Evolutionary conservation across 345 rosid genomes (phyloP), one percentile per base, ranked within the genome.

Genomic region (Citrus maxima): DNA sequence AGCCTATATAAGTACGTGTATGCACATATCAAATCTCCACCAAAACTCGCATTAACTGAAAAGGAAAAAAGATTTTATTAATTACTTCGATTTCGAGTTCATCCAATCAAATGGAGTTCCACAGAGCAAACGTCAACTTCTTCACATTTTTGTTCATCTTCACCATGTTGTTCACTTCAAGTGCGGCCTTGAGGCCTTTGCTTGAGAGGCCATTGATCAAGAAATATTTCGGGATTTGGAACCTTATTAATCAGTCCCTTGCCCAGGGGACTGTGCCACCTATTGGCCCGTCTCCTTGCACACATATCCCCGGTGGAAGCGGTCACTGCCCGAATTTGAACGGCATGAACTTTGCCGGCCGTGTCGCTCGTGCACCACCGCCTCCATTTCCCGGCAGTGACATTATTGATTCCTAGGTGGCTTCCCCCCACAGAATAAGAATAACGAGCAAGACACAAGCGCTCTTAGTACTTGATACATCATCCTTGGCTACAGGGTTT

Each of bases 241-340:
- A 51, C 38, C 70, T 70, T 25, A 21, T 66, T 3, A n/a, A 0
- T 8, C 72, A 77, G 82, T 82, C 84, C 4, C 82, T 83, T 4
- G 67, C 56, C 4, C 73, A n/a, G 60, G 90, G 79, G 5, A 73
- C 85, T 0, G 83, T 78, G 54, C 59, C 86, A 0, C 84, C 89
- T 2, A 35, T 78, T 6, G 22, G 19, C 6, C 63, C 74, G 25
- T 75, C 84, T 22, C 74, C 83, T 6, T 79, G 88, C 85, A 38
- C 80, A 2, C 1, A 82, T 67, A 79, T 74, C 58, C 79, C 82
- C 0, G 83, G 75, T 24, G 76, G 79, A 1, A 6, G 18, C 4
- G 83, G 83, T 56, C 4, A 18, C 35, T 60, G 78, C 69, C 25
- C 13, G 1, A 71, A 34, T 28, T 32, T 76, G 75, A 61, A 32